These are phyloP conservation scores for Geranomyces variabilis DNA, from an alignment of 192 early-diverging fungal species.

Conservation along the genomic window DNA sequence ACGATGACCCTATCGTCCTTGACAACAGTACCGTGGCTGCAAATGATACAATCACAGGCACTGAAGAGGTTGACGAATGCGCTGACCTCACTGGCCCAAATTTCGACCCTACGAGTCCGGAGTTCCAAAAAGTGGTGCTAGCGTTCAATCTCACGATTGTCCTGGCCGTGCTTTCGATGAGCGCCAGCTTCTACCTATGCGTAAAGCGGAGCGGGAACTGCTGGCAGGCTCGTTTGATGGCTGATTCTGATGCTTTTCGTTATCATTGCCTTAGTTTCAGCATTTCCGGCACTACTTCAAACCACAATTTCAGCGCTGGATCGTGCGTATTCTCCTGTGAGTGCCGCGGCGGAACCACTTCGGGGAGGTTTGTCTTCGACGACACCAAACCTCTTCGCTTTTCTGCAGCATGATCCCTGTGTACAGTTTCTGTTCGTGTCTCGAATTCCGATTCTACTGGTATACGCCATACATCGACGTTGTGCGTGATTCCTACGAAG, in stretches of 20 bases:
- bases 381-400: background rate
- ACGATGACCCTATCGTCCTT: background rate
- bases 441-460: constrained; percentile 73
- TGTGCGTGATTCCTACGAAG: constrained; percentile 76
- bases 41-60: background rate
- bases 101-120: constrained; percentile 36
- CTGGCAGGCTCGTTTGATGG: background rate
- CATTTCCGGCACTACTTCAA: constrained; percentile 45
- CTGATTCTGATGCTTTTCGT: too few relatives aligned
- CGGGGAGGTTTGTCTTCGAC: background rate
- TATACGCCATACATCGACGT: constrained; percentile 70
- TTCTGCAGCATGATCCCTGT: constrained; percentile 66
- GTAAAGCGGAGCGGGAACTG: constrained; percentile 26
- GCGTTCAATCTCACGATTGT: constrained; percentile 32
- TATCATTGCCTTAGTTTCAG: constrained; percentile 9
- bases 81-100: constrained; percentile 19
- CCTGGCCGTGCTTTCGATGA: constrained; percentile 24
- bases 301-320: constrained; percentile 74
- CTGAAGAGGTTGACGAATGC: constrained; percentile 27
- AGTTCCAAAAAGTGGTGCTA: constrained; percentile 24
- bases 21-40: background rate
- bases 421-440: constrained; percentile 68
- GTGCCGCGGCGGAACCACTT: background rate
- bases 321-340: constrained; percentile 71
- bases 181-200: constrained; percentile 30